Conservation (phyloP, 306 rosid species). For the Mimosa bimucronata region DNA sequence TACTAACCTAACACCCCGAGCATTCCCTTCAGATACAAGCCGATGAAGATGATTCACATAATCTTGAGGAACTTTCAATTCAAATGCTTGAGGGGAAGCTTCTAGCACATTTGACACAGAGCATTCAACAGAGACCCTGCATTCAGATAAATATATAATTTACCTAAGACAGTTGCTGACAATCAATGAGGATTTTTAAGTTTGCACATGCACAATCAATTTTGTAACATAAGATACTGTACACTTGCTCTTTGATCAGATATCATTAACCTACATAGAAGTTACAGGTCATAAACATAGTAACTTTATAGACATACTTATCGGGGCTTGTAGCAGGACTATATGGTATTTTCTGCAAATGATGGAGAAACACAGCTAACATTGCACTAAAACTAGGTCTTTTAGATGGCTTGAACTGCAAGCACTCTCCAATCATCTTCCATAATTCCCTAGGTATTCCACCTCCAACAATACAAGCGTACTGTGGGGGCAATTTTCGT, state of each 20-base stretch:
- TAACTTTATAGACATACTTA: slow-evolving; percentile 65
- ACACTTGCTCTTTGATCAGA: slow-evolving; percentile 32
- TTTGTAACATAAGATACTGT: slow-evolving; percentile 21
- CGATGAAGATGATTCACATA: slow-evolving; percentile 64
- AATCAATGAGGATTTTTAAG: slow-evolving; percentile 24
- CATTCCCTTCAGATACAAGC: slow-evolving; percentile 89
- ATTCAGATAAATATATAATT: slow-evolving; percentile 40
- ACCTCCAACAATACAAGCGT: slow-evolving; percentile 96
- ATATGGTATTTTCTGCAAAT: slow-evolving; percentile 91
- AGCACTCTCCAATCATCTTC: slow-evolving; percentile 99
- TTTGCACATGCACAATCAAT: slow-evolving; percentile 33
- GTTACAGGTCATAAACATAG: slow-evolving; percentile 32
- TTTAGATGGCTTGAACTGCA: slow-evolving; percentile 88
- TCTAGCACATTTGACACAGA: slow-evolving; percentile 67
- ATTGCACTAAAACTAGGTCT: slow-evolving; percentile 90
- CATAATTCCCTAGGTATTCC: slow-evolving; percentile 98
- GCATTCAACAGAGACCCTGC: slow-evolving; percentile 69
- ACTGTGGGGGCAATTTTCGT: slow-evolving; percentile 92
- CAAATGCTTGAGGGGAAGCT: slow-evolving; percentile 62
- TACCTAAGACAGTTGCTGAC: slow-evolving; percentile 20
- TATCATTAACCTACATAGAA: slow-evolving; percentile 31
- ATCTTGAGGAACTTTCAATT: slow-evolving; percentile 61
- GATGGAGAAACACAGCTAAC: slow-evolving; percentile 85
- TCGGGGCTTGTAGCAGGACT: slow-evolving; percentile 95
- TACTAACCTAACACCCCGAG: slow-evolving; percentile 80